phyloP scores from a whole-genome alignment of 441 rosid species.

The Pelargonium australe region DNA sequence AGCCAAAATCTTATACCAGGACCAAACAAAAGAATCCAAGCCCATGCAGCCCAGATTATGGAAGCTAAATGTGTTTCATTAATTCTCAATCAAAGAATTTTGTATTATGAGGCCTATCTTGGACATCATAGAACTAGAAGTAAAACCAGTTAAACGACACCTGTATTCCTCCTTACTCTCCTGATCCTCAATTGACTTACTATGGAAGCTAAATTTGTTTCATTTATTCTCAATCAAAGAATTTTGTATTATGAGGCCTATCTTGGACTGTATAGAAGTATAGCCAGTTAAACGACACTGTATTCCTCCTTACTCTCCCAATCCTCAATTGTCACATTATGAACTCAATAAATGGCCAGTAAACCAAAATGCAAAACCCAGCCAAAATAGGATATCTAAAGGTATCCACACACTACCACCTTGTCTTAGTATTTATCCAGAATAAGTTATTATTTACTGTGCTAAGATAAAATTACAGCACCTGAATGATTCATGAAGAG shows the following conservation, averaged over 20 bases:
- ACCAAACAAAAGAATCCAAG: neutral
- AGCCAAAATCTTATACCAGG: slow-evolving; percentile 1
- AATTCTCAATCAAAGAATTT: neutral
- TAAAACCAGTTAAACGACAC: neutral
- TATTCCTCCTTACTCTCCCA: neutral
- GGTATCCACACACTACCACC: neutral
- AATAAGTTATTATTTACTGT: neutral
- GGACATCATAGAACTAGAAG: neutral
- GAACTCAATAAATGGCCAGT: neutral
- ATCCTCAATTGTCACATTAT: slow-evolving; percentile 3
- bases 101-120: neutral
- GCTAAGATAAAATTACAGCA: neutral
- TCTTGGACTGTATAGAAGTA: neutral
- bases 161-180: neutral
- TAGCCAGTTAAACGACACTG: neutral
- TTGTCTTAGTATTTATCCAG: neutral
- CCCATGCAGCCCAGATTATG: neutral
- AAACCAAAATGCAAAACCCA: neutral
- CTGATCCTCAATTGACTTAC: slow-evolving; percentile 2
- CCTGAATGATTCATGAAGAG: slow-evolving; percentile 3
- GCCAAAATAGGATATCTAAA: neutral
- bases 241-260: neutral
- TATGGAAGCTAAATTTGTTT: neutral
- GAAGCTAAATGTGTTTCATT: neutral
- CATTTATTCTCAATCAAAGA: neutral